Base-by-base conservation (phyloP, 164 flowering plant genomes). In the Vitis amurensis region DNA sequence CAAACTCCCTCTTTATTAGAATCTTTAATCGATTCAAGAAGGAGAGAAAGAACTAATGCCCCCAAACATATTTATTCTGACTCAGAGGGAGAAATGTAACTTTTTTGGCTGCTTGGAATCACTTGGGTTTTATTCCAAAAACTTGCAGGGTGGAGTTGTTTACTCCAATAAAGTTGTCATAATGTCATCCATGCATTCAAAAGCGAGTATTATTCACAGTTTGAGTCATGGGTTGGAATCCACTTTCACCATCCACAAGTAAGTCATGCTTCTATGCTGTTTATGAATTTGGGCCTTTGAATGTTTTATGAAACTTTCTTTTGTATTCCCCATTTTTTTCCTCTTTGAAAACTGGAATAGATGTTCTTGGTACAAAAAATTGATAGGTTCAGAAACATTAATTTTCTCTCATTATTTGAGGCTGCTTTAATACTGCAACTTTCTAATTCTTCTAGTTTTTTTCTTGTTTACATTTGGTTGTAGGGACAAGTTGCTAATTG, bases 131-230 rank as follows among this genome's bases (percentile, higher is more conserved):
- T 14, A n/a, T 16, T 69, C 30, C 23, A 61, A 44, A n/a, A 66
- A 59, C 59, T 69, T 80, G 68, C 86, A 91, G 97, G 97, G 91
- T 70, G 97, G 97, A 67, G 50, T 91, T 66, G 90, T 90, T 55
- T 91, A 89, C 78, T 87, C 97, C 47, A 91, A 91, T 76, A 82
- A 83, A 77, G 88, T 88, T 29, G 67, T 86, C 17, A 64, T 88
- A n/a, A 78, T 88, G 81, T 83, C 94, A 70, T 79, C 90, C 57
- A 59, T 76, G 30, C 78, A 86, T 69, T 76, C 90, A 58, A 88
- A 86, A 72, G 81, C 78, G 61, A 74, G 68, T 27, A 77, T 84
- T 7, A 77, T 89, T 78, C 80, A 48, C 50, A 75, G 72, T 71
- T 57, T 79, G 70, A 68, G 83, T 67, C 80, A 84, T 84, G 97